These are phyloP conservation scores for Calocybe indica DNA, from an alignment of 768 basidiomycete species.

Conservation along the genomic window DNA sequence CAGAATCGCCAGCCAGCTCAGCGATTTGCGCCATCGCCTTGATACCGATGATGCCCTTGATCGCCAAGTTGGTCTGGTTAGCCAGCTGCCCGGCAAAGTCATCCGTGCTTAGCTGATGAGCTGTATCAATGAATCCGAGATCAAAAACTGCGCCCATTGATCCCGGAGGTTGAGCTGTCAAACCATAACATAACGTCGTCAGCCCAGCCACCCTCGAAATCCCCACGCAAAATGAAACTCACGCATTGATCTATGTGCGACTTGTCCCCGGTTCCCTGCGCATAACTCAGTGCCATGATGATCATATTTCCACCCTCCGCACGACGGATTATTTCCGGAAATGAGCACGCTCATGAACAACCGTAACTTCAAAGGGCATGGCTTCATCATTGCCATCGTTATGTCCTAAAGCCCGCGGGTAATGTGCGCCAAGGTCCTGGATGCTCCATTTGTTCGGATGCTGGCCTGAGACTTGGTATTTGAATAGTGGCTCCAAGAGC, in stretches of 20 bases:
- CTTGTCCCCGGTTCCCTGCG: constrained; percentile 44
- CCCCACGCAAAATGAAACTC: constrained; percentile 11
- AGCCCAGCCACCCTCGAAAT: neutral
- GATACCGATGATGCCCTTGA: constrained; percentile 68
- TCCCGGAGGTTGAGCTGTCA: constrained; percentile 35
- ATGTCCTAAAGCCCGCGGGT: constrained; percentile 38
- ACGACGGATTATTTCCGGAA: neutral
- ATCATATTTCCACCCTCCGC: constrained; percentile 71
- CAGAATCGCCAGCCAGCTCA: constrained; percentile 30
- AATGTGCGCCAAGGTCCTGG: constrained; percentile 47
- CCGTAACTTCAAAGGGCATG: constrained; percentile 48
- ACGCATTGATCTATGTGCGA: constrained; percentile 45
- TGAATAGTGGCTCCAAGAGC: constrained; percentile 53
- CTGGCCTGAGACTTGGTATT: constrained; percentile 60
- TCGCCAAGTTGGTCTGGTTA: constrained; percentile 66
- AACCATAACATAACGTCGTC: neutral
- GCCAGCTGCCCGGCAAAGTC: constrained; percentile 44
- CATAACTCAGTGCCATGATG: constrained; percentile 63
- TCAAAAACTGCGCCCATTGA: constrained; percentile 63
- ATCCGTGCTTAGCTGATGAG: constrained; percentile 52
- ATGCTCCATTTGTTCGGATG: constrained; percentile 63
- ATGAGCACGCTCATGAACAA: neutral
- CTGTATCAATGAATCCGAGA: constrained; percentile 43
- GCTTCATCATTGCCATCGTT: constrained; percentile 44
- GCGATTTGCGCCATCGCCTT: constrained; percentile 57